These are phyloP conservation scores for Rhynchosporium secalis DNA, from an alignment of 2,329 filamentous ascomycete species.

Conservation along the genomic window DNA sequence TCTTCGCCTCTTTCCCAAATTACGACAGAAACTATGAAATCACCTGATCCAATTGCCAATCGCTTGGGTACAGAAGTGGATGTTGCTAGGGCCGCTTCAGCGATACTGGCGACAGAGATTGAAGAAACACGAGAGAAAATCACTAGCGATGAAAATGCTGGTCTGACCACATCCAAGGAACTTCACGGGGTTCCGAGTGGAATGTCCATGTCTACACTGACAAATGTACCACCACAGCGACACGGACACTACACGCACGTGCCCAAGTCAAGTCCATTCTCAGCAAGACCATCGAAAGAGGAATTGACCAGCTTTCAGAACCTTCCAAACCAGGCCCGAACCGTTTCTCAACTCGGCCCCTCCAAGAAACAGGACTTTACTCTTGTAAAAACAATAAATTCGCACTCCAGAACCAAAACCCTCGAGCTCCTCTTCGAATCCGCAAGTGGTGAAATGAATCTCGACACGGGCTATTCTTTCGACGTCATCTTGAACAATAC, in stretches of 20 bases:
- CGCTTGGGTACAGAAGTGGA: too few species aligned
- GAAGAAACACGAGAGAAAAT: background rate
- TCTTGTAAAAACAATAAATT: background rate
- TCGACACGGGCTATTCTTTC: background rate
- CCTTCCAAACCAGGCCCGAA: too few species aligned
- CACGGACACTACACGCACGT: background rate
- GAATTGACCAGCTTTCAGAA: background rate
- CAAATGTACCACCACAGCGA: background rate
- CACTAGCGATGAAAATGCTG: background rate
- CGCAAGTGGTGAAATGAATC: background rate
- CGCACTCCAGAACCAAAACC: background rate
- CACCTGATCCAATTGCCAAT: too few species aligned
- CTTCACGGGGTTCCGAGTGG: background rate
- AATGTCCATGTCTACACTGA: background rate
- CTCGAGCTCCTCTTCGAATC: constrained; percentile 5
- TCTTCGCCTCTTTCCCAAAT: too few species aligned
- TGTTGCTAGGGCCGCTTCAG: too few species aligned
- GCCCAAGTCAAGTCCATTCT: constrained; percentile 1
- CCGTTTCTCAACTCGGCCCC: too few species aligned
- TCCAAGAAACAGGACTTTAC: background rate
- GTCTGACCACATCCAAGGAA: too few species aligned
- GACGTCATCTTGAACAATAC: constrained; percentile 1
- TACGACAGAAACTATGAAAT: too few species aligned
- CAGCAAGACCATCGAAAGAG: background rate
- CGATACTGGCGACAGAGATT: background rate